A percentile compares a stretch with the other conserved stretches of the same genome.
phyloP scores from a whole-genome alignment of 331 rosid genomes.

The Malus hybrid region DNA sequence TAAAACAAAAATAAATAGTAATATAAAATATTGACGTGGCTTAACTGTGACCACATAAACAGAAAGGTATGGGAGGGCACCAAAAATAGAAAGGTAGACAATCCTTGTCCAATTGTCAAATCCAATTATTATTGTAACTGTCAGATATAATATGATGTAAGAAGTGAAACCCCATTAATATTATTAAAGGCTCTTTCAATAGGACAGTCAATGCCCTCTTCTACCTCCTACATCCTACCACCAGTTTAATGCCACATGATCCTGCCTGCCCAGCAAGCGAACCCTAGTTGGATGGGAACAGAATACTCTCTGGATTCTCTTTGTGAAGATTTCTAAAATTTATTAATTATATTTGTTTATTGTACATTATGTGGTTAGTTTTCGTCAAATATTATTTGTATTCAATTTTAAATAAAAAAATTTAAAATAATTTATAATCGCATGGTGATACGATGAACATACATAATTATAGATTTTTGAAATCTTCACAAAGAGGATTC shows the following conservation, averaged over 20 bases:
- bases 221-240: neutral
- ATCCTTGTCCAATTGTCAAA: too few relatives aligned
- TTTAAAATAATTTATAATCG: rapidly evolving
- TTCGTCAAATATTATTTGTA: rapidly evolving
- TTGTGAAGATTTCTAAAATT: rapidly evolving
- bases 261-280: neutral
- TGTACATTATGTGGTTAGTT: rapidly evolving
- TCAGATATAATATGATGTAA: neutral
- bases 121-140: too few relatives aligned
- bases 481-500: too few relatives aligned
- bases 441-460: rapidly evolving
- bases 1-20: too few relatives aligned
- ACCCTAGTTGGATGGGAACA: neutral
- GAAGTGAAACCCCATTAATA: neutral
- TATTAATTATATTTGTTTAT: too few relatives aligned
- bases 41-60: too few relatives aligned
- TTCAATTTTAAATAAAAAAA: too few relatives aligned
- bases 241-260: conserved; percentile 6
- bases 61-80: too few relatives aligned
- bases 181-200: neutral
- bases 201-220: neutral
- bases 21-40: too few relatives aligned
- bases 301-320: rapidly evolving
- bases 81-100: too few relatives aligned
- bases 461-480: too few relatives aligned